Evolutionary conservation across 2,329 filamentous ascomycete genomes (phyloP), one percentile per base, ranked within the genome.

Genomic region (Aspergillus brasiliensis): DNA sequence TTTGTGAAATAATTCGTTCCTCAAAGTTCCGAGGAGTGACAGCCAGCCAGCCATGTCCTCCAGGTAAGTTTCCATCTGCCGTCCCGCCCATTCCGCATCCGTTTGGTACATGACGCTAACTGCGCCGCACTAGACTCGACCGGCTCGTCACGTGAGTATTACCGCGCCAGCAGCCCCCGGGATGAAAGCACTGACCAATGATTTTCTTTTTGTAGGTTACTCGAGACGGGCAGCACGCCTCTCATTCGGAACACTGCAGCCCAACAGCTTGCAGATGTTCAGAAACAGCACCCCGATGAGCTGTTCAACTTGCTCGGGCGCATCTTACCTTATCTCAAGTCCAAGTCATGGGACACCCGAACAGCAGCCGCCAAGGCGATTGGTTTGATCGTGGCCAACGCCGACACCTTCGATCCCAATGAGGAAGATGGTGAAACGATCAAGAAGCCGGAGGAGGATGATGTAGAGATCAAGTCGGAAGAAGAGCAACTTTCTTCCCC

Each of bases 231-330:
- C 69, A 98, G 94, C 80, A 99, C 95, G 62, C 89, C 90, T 74
- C 84, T 99, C 67, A 98, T 99, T 74, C 89, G 96, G 68, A 96
- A 97, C 73, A 99, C 95, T 64, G 96, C 95, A 63, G 95, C 96
- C 63, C 92, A 96, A 73, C 95, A 99, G 79, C 85, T 99, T 64
- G 95, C 93, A 63, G 95, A 99, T 78, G 95, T 97, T 77, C 96
- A 99, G 78, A 98, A 97, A 75, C 91, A 95, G 76, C 95, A 98
- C 71, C 95, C 95, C 0, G 94, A 99, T 78, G 96, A 99, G 76
- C 83, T 99, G 1, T 98, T 98, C 79, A 97, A 98, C 73, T 84
- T 99, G 6, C 84, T 99, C 11, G 94, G 92, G 28, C 86, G 94
- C 62, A 93, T 99, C 31, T 88, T 99, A n/a, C 94, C 95, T 1